phyloP scores from a whole-genome alignment of 2,329 filamentous ascomycete species.

The Aureobasidium sp. region DNA sequence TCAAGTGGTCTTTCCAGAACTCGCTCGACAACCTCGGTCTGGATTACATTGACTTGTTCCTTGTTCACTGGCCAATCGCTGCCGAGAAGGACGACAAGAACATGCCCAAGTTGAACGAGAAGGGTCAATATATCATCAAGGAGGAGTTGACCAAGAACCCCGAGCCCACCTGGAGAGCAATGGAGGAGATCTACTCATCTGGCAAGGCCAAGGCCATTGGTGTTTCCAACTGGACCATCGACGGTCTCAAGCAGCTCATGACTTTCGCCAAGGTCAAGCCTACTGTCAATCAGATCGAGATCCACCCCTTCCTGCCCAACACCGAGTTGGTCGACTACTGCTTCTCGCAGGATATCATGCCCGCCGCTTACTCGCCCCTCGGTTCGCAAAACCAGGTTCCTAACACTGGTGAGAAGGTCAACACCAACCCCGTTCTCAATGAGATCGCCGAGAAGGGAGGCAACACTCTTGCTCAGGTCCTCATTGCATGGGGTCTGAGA shows the following conservation, averaged over 20 bases:
- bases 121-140: constrained; percentile 54
- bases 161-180: constrained; percentile 52
- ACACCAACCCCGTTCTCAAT: constrained; percentile 50
- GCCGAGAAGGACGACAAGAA: constrained; percentile 41
- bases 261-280: constrained; percentile 32
- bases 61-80: constrained; percentile 38
- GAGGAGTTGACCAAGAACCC: constrained; percentile 58
- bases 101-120: constrained; percentile 40
- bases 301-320: constrained; percentile 54
- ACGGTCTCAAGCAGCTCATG: constrained; percentile 35
- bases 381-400: constrained; percentile 63
- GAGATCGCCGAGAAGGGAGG: constrained; percentile 49
- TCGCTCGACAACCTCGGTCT: constrained; percentile 25
- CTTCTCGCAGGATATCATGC: constrained; percentile 47
- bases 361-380: constrained; percentile 47
- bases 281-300: constrained; percentile 41
- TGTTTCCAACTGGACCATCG: constrained; percentile 43
- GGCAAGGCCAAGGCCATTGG: constrained; percentile 48
- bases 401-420: constrained; percentile 57
- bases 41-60: constrained; percentile 29
- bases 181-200: constrained; percentile 49
- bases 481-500: constrained; percentile 57
- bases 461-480: constrained; percentile 51
- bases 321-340: constrained; percentile 49
- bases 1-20: constrained; percentile 27